Base-by-base conservation (phyloP, 1,284 basidiomycete species). In the Xanthoconium separans region DNA sequence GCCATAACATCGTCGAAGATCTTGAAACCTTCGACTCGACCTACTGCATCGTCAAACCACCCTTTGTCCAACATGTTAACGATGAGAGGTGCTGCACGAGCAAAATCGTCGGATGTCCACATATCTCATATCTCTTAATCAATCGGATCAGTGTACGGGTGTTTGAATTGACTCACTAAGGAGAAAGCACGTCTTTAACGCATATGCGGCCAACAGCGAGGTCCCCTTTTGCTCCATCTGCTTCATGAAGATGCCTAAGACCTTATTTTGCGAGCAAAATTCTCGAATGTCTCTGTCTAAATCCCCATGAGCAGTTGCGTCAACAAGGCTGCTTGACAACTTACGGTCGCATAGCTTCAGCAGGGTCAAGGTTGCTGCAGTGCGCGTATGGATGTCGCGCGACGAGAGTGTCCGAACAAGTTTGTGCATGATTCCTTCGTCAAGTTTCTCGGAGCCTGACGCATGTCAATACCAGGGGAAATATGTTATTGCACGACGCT, bases 171-270 rank as follows among this genome's bases (percentile, higher is more conserved):
- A n/a, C 51, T 43, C 16, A 53, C 53, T 22, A 10, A 8, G 16
- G 6, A 10, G 11, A 16, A 51, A 15, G 47, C 48, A 54, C 15
- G 9, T 39, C 4, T n/a, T 39, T 16, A 59, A 46, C 4, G 57
- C 57, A 42, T 33, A 33, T 10, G 31, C 31, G 10, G 31, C 31
- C 31, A 33, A 13, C 13, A 33, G 8, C 31, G 31, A 55, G 16
- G 49, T 36, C 20, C 16, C 7, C 33, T 49, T 36, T 36, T 15
- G 16, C 10, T 41, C 27, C 36, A 56, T 10, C 16, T 59, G 57
- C 9, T 2, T 31, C 24, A 56, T n/a, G 12, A 58, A 59, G 22
- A 41, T 22, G 6, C 37, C 30, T 24, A 51, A 6, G 15, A 59
- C 18, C 8, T 29, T 29, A 13, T 33, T 33, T 33, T 8, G 31